Percentiles rank a stretch among this genome's conserved stretches.
Conservation (phyloP, 768 basidiomycete genomes). For the Tephrocybe rancida region DNA sequence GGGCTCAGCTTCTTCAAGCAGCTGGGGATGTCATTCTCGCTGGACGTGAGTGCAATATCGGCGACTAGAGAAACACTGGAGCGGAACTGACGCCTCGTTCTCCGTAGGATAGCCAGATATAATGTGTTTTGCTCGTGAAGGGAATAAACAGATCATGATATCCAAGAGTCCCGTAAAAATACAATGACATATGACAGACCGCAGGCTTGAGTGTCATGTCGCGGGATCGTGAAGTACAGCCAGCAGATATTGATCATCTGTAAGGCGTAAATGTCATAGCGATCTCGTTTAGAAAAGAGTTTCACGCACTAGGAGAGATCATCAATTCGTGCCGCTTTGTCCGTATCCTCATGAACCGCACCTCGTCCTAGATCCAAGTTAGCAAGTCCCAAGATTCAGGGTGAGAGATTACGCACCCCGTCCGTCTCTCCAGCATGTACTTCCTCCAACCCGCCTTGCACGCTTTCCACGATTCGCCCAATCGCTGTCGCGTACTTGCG, state of each 20-base stretch:
- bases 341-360: constrained; percentile 87
- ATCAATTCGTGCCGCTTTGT: constrained; percentile 92
- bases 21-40: too few relatives aligned
- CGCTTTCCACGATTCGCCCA: constrained; percentile 74
- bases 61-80: too few relatives aligned
- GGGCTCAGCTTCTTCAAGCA: background rate
- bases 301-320: constrained; percentile 83
- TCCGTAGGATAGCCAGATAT: too few relatives aligned
- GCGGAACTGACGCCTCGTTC: too few relatives aligned
- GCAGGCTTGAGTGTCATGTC: constrained; percentile 26
- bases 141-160: background rate
- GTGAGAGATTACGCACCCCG: constrained; percentile 18
- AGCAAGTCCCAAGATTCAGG: background rate
- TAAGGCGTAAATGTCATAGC: background rate
- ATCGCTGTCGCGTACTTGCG: constrained; percentile 73
- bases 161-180: constrained; percentile 13
- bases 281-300: background rate
- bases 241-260: constrained; percentile 80
- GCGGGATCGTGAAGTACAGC: constrained; percentile 84
- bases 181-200: background rate
- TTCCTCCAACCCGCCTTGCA: constrained; percentile 79
- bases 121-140: too few relatives aligned
- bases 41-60: too few relatives aligned
- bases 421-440: constrained; percentile 48
- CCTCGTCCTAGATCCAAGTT: constrained; percentile 62